Base-by-base conservation (phyloP, 2,329 filamentous ascomycete genomes). In the Sporothrix globosa region DNA sequence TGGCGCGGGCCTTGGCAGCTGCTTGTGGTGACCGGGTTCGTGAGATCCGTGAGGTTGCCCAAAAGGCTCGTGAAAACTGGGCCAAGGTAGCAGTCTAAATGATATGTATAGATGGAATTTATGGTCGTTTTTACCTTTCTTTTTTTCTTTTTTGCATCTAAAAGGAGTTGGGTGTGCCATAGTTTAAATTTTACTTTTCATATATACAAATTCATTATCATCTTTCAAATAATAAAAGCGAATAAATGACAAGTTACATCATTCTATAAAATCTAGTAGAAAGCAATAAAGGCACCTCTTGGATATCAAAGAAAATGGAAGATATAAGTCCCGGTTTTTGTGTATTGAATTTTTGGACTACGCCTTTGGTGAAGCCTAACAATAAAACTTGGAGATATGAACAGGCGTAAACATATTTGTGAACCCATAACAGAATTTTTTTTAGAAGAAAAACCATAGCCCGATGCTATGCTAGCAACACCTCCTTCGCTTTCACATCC, bases 21-120 rank as follows among this genome's bases (percentile, higher is more conserved):
- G 85, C 85, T 1, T 86, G 85, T 66, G 86, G 86, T 1, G 85
- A 88, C 73, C 77, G 79, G 6, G 83, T 86, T 10, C 80, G 87
- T 58, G 85, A 86, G 72, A 80, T 88, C 58, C 81, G 87, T 61
- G 82, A 80, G 69, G 80, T 79, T 61, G 86, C 86, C 21, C 80
- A 85, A 68, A 74, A 77, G 71, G 85, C 86, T 4, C 81, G 85
- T 69, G 79, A 79, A 67, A 82, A 81, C 7, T 88, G 86, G 86
- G 78, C 78, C 3, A 78, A 76, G 70, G 72, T 82, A 66, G 63
- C 65, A 7, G 74, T 73, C 13, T 79, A 67, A 80, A 17, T 3
- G 41, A 19, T 2, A 11, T 10, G 5, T 61, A 4, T 30, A 27
- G 19, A 5, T 48, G 34, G 27, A 19, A 34, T 1, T 24, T 48